Evolutionary conservation across 225 moss, liverwort and hornwort genomes (phyloP).

Genomic region (Straminergon stramineum): DNA sequence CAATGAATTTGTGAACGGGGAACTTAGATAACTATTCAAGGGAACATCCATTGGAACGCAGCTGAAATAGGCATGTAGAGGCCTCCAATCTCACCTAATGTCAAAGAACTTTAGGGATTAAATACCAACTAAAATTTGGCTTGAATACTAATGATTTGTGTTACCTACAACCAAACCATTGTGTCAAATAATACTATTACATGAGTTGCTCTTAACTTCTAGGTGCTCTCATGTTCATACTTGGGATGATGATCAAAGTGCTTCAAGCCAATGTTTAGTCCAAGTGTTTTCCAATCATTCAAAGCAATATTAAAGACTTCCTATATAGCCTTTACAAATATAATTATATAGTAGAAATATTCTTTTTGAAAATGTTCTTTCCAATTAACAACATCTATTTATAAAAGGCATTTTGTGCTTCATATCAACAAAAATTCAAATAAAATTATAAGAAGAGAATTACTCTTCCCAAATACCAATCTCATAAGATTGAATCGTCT

Average conservation of each 20-base stretch:
- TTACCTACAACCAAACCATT: background rate
- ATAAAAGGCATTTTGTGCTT: rapidly evolving
- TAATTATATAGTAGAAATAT: background rate
- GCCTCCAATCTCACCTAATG: too few species aligned
- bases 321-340: too few species aligned
- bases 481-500: background rate
- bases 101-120: too few species aligned
- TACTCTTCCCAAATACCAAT: rapidly evolving
- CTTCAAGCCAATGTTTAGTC: background rate
- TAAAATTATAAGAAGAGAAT: background rate
- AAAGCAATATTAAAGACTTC: background rate
- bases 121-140: background rate
- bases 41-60: too few species aligned
- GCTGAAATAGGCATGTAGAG: too few species aligned
- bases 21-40: too few species aligned
- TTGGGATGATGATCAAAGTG: background rate
- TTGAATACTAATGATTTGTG: background rate
- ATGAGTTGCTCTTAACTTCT: background rate
- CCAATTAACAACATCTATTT: background rate
- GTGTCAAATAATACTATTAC: background rate
- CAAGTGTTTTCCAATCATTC: background rate
- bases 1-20: too few species aligned
- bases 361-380: background rate
- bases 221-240: rapidly evolving
- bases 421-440: background rate